Evolutionary conservation across 371 early-diverging fungal species (phyloP), one percentile per base, ranked within the genome.

Genomic region (Apophysomyces trapeziformis): DNA sequence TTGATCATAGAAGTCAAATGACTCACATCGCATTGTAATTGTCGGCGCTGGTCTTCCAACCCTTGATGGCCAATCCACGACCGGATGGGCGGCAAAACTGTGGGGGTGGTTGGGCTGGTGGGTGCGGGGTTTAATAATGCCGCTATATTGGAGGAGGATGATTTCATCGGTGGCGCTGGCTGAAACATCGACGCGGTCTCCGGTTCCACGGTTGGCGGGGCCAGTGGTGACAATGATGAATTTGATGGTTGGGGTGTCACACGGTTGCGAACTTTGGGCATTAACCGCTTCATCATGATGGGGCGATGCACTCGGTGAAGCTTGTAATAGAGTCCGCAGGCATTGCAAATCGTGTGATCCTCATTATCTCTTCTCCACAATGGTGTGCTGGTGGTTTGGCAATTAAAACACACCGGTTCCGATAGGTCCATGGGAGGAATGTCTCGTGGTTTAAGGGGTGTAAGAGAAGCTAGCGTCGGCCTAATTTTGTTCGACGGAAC

Each of bases 361-460:
- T 84, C 76, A 44, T 87, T 87, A 62, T 92, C 90, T 63, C 95
- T 82, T 39, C 99, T 78, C 94, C 99, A 98, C 38, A 95, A 80
- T 0, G 97, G 96, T 1, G 96, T 96, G 4, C 87, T 88, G 4
- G 87, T 90, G 8, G 94, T 92, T 16, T 85, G 74, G 70, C 95
- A 95, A 72, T 95, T 95, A 56, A 83, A 81, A 70, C 96, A 95
- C 57, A 68, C 66, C 9, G 71, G 54, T 50, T 50, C 9, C 8
- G 54, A 50, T 21, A 11, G 16, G 21, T 50, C 54, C 21, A 21
- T 50, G 7, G 11, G 21, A 50, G 54, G 54, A 5, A 50, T 21
- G 21, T 50, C 8, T 7, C 54, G 54, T 21, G 54, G 54, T 11
- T 50, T 50, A 16, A 50, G 21, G 21, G 54, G 54, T 21, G 54